Base-by-base conservation (phyloP, 768 basidiomycete genomes). In the Podaxis sp. region DNA sequence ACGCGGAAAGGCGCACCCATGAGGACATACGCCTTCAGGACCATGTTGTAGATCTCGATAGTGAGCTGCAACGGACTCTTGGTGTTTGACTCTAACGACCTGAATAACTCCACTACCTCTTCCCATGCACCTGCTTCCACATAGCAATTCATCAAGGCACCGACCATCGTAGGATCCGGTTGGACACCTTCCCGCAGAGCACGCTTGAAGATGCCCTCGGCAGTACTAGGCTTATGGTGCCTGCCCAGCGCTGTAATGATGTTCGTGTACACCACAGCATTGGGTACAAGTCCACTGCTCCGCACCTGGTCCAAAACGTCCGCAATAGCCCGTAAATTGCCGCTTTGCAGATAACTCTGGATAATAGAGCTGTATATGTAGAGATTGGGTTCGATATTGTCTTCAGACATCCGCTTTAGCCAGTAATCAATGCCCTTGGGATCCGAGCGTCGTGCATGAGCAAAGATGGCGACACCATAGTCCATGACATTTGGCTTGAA, bases 11-110 rank as follows among this genome's bases (percentile, higher is more conserved):
- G 93, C 2, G 92, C 85, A 25, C 90, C 93, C 38, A 92, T 82
- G 52, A 89, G 77, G 57, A 96, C 84, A 68, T 93, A 90, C 2
- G 93, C 93, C 73, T 92, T 93, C 66, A 96, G 76, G 25, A 97
- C 80, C 25, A 85, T 85, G 72, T 94, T 94, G 73, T 86, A 88
- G 56, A 89, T 80, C 54, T 85, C 81, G 69, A 89, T 80, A 46
- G 82, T 77, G 41, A 86, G 75, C 55, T 76, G 72, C 46, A 76
- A 70, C 17, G 27, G 60, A 22, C 54, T 51, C 47, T 47, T 62
- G 33, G 9, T 22, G 55, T 62, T 50, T 13, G 54, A 36, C 58
- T 76, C 73, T 58, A 66, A 54, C 11, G 70, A 68, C 65, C 89
- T 84, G 69, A 90, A 96, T 12, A 86, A 76, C 24, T 83, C 80